Percentiles rank a stretch among this genome's conserved stretches.
Conservation (phyloP, 257 asterid species). For the Jacaranda copaia region DNA sequence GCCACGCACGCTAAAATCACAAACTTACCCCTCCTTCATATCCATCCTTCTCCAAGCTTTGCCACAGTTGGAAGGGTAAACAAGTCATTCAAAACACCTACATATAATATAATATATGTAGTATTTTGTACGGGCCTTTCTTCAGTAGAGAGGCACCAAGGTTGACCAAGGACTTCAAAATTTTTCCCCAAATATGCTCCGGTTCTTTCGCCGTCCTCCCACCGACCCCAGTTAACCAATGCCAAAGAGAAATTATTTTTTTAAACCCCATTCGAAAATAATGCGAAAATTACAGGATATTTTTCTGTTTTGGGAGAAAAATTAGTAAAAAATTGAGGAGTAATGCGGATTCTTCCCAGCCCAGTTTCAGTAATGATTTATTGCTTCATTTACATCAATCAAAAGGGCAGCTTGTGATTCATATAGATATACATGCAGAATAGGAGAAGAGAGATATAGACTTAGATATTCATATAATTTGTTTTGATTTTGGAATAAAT, state of each 20-base stretch:
- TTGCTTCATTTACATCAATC: constrained; percentile 34
- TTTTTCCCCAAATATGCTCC: constrained; percentile 53
- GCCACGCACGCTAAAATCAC: not conserved
- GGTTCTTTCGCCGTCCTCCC: constrained; percentile 54
- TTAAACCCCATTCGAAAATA: constrained; percentile 29
- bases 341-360: not conserved
- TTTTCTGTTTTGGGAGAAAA: constrained; percentile 28
- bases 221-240: constrained; percentile 39
- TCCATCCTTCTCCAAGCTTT: not conserved
- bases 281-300: constrained; percentile 28
- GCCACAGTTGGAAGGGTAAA: not conserved
- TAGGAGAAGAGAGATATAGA: not conserved
- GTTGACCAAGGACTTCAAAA: constrained; percentile 45
- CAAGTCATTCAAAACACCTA: not conserved
- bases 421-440: not conserved
- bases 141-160: constrained; percentile 31
- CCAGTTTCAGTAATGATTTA: constrained; percentile 31
- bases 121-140: too few species aligned
- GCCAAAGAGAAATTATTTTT: constrained; percentile 31
- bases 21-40: not conserved
- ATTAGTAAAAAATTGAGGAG: constrained; percentile 34
- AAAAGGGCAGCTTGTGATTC: constrained; percentile 34
- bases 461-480: not conserved
- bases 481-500: constrained; percentile 47
- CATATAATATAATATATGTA: too few species aligned